A percentile compares a stretch with the other conserved stretches of the same genome.
Conservation (phyloP, 108 stramenopile genomes). For the Mediolabrus comicus region DNA sequence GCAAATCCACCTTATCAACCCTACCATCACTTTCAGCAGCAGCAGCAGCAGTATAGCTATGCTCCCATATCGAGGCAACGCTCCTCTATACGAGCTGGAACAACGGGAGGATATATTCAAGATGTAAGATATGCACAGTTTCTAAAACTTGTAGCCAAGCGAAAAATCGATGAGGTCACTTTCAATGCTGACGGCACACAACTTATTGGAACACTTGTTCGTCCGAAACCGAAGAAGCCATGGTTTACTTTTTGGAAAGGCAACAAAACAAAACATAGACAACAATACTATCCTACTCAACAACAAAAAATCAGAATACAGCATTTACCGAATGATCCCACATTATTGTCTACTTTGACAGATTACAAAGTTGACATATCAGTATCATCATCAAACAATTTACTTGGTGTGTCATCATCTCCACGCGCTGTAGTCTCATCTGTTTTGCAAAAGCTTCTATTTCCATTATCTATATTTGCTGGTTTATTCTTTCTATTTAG, state of each 20-base stretch:
- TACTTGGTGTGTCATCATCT: neutral
- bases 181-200: conserved; percentile 88
- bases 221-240: neutral
- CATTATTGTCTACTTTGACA: conserved; percentile 81
- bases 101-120: conserved; percentile 6
- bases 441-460: conserved; percentile 54
- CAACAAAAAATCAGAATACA: conserved; percentile 73
- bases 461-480: conserved; percentile 77
- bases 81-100: neutral
- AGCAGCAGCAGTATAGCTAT: neutral
- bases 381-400: conserved; percentile 8
- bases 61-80: too few relatives aligned
- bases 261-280: neutral
- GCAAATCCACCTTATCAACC: conserved; percentile 4
- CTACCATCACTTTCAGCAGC: neutral
- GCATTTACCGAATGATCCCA: conserved; percentile 91
- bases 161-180: conserved; percentile 79
- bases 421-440: conserved; percentile 14
- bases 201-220: conserved; percentile 56
- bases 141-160: conserved; percentile 57
- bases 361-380: conserved; percentile 69
- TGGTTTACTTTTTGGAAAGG: conserved; percentile 7
- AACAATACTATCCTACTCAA: neutral
- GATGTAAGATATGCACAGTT: conserved; percentile 81
- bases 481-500: conserved; percentile 90